Percentiles rank a stretch among this genome's conserved stretches.
These are phyloP conservation scores for Coemansia sp. DNA, from an alignment of 192 early-diverging fungal species.

Conservation along the genomic window DNA sequence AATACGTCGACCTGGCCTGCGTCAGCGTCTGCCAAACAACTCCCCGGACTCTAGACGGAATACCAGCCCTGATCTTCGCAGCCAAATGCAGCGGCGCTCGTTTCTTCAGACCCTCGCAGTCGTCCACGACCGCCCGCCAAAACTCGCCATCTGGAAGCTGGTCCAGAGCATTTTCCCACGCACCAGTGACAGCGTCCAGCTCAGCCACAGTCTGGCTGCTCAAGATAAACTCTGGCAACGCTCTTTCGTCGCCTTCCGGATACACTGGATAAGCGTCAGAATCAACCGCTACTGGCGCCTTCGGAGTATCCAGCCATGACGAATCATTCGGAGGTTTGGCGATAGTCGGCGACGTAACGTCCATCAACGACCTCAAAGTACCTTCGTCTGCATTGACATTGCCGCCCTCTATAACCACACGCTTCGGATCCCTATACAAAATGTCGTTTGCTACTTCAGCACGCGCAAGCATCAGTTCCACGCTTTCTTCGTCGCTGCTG, in stretches of 20 bases:
- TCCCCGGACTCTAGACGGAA: conserved; percentile 83
- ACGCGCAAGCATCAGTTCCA: conserved; percentile 34
- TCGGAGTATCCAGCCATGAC: background rate
- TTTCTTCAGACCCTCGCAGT: conserved; percentile 20
- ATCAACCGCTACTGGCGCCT: background rate
- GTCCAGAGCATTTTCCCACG: conserved; percentile 39
- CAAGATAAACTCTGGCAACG: conserved; percentile 44
- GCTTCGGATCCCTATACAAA: conserved; percentile 44
- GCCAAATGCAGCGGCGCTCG: conserved; percentile 44
- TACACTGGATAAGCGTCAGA: conserved; percentile 22
- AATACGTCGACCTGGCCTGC: conserved; percentile 73
- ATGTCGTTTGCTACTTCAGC: conserved; percentile 49
- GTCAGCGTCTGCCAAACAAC: conserved; percentile 92
- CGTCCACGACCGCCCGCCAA: conserved; percentile 37
- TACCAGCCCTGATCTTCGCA: conserved; percentile 60
- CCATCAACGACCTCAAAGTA: conserved; percentile 34
- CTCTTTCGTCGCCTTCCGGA: conserved; percentile 50
- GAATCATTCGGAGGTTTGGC: background rate
- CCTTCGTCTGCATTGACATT: conserved; percentile 25
- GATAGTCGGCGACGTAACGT: conserved; percentile 26
- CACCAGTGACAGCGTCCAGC: conserved; percentile 39
- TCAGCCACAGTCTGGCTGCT: conserved; percentile 31
- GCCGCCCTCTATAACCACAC: conserved; percentile 43
- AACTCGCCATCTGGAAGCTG: conserved; percentile 36
- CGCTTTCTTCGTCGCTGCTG: background rate